Conservation (phyloP, 768 basidiomycete species). For the Punctularia strigosozonata region DNA sequence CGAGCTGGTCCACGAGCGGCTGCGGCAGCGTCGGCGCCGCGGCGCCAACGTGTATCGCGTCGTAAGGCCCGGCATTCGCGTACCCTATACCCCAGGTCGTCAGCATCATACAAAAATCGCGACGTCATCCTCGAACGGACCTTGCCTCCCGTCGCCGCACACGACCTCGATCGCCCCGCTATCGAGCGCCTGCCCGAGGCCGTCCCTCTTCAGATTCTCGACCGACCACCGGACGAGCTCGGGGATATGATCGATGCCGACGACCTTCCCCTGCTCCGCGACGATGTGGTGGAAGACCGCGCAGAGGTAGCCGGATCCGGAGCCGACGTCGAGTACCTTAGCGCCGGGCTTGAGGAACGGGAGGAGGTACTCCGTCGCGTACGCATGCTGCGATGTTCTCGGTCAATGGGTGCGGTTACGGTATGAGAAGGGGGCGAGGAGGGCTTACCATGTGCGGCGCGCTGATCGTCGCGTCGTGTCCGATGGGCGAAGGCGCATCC, state of each 20-base stretch:
- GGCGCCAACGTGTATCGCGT: constrained; percentile 91
- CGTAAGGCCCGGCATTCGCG: constrained; percentile 42
- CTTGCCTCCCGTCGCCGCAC: constrained; percentile 72
- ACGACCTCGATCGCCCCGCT: constrained; percentile 49
- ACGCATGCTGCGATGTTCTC: constrained; percentile 64
- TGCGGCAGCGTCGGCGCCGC: constrained; percentile 69
- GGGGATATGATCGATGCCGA: constrained; percentile 88
- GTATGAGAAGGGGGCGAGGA: background rate
- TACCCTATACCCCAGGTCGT: too few relatives aligned
- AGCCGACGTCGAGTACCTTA: constrained; percentile 81
- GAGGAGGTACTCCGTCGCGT: constrained; percentile 70
- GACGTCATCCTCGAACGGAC: constrained; percentile 20
- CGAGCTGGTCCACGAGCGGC: constrained; percentile 67
- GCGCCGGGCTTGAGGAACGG: constrained; percentile 59
- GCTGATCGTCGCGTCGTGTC: constrained; percentile 84
- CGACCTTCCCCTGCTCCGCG: constrained; percentile 38
- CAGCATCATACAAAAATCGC: too few relatives aligned
- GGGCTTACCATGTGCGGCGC: constrained; percentile 85
- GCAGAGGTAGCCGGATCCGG: constrained; percentile 6
- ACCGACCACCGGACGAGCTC: constrained; percentile 64
- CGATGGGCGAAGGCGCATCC: too few relatives aligned
- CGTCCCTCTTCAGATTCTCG: constrained; percentile 57
- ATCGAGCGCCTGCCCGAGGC: constrained; percentile 41
- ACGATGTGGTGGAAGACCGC: background rate
- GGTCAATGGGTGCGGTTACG: background rate